Evolutionary conservation across 2,329 filamentous ascomycete species (phyloP), one percentile per base, ranked within the genome.

Genomic region (Cercospora zeina): DNA sequence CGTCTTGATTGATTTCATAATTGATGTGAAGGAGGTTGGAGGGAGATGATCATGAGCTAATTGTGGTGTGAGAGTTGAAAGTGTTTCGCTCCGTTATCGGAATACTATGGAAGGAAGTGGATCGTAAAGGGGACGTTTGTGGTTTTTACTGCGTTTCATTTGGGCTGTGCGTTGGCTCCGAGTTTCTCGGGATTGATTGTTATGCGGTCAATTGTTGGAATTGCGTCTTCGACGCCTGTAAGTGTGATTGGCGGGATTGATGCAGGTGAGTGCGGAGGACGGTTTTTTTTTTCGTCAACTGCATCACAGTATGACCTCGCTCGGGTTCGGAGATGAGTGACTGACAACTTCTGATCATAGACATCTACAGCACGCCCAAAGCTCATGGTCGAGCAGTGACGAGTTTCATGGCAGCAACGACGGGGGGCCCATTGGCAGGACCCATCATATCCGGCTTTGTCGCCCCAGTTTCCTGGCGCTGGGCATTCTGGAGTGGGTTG

Each of bases 401-500:
- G 1, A 75, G 83, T 42, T 89, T 87, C 75, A 87, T 88, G 82
- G 84, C 83, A 16, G 86, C 81, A 13, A 90, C 88, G 3, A 82
- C 84, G 0, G 85, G 85, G 49, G 88, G 88, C 0, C 88, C 87
- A 0, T 79, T 90, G n/a, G 74, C 87, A 2, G 85, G 86, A 0
- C 88, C 88, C 2, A 83, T 88, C 14, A 80, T 88, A 21, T 85
- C 85, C 0, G 88, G 87, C 9, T 89, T 83, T 74, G 82, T 84
- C 39, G 79, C 84, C 0, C 80, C 79, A 1, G 81, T 88, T 27
- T 83, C 82, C 27, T 90, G 88, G 88, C 81, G 85, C 45, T 90
- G 88, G 88, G 77, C 82, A 1, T 89, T 89, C 70, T 90, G 87
- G 83, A 81, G 91, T 24, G 87, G 79, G 13, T 78, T 90, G 14